These are phyloP conservation scores for Petrea volubilis DNA, from an alignment of 257 asterid genomes.

Conservation along the genomic window DNA sequence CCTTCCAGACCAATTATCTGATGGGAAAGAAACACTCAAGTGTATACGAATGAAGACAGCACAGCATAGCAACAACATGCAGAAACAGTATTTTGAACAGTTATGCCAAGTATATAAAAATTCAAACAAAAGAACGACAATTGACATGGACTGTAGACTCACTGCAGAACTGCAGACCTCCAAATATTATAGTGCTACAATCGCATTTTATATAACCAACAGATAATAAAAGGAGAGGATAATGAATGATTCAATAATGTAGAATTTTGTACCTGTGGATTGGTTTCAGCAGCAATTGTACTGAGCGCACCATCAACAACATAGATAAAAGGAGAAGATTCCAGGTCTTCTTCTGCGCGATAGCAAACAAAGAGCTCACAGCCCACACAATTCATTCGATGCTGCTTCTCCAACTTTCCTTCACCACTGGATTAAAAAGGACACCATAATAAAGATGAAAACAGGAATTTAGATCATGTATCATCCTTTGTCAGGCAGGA, in stretches of 20 bases:
- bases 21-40: conserved; percentile 3
- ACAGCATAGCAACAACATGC: neutral
- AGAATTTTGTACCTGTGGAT: conserved; percentile 70
- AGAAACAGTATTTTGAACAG: neutral
- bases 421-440: conserved; percentile 66
- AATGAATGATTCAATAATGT: neutral
- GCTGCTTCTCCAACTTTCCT: conserved; percentile 94
- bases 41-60: conserved; percentile 17
- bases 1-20: conserved; percentile 11
- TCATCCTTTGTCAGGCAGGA: neutral
- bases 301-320: conserved; percentile 97
- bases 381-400: conserved; percentile 87
- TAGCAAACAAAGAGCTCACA: conserved; percentile 96
- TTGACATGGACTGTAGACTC: neutral
- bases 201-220: neutral
- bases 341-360: conserved; percentile 88
- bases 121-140: neutral
- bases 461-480: neutral
- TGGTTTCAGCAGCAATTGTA: conserved; percentile 96
- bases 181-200: conserved; percentile 7
- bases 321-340: conserved; percentile 74
- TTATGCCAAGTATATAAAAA: neutral
- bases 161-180: neutral
- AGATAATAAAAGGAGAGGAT: neutral
- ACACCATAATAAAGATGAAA: conserved; percentile 15